Evolutionary conservation across 2,329 filamentous ascomycete species (phyloP).

Genomic region (Clarireedia hainanense): DNA sequence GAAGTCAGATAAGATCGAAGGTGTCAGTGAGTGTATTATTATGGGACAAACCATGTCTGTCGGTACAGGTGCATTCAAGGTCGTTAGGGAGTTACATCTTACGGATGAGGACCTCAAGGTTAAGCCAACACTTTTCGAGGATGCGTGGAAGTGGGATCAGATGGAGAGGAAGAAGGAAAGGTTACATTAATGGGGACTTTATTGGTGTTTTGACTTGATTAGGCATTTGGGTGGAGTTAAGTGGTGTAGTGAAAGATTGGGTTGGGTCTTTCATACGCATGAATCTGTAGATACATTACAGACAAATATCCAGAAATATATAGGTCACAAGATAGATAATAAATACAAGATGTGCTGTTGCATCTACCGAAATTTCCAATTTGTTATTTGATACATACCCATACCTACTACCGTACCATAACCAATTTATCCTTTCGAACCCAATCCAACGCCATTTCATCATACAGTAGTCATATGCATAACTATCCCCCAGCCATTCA

Average conservation of each 20-base stretch:
- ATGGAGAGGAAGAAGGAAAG: constrained; percentile 22
- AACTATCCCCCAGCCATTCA: neutral
- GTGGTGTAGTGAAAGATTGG: neutral
- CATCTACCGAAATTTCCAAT: too few species aligned
- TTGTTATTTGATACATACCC: too few species aligned
- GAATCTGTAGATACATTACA: too few species aligned
- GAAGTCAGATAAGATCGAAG: constrained; percentile 87
- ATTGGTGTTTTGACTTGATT: neutral
- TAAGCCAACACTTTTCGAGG: constrained; percentile 61
- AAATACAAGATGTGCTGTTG: too few species aligned
- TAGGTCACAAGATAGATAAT: too few species aligned
- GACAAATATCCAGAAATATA: too few species aligned
- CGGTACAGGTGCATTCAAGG: constrained; percentile 86
- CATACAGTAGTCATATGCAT: neutral
- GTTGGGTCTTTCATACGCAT: too few species aligned
- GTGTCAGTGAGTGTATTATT: constrained; percentile 94
- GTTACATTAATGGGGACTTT: neutral
- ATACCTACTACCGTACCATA: too few species aligned
- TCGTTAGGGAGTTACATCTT: constrained; percentile 70
- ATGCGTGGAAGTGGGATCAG: constrained; percentile 44
- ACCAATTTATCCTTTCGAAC: neutral
- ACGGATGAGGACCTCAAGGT: constrained; percentile 43
- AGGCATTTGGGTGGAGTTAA: neutral
- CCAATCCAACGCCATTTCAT: neutral
- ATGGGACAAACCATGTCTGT: constrained; percentile 93